Conservation (phyloP, 1,284 basidiomycete species). For the Tylopilus sp. region DNA sequence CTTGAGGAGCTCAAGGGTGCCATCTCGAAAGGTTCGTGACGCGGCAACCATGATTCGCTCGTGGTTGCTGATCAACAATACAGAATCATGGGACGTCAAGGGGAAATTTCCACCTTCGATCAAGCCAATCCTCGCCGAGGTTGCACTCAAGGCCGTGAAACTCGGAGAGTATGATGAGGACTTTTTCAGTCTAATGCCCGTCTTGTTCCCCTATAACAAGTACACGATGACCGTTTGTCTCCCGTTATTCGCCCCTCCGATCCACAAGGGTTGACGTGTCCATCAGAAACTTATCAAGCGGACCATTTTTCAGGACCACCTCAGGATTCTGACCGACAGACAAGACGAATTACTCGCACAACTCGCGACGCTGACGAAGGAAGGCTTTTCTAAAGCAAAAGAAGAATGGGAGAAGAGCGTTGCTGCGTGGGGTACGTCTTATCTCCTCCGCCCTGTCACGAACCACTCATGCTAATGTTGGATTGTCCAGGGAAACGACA, state of each 20-base stretch:
- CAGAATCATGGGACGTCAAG: conserved; percentile 69
- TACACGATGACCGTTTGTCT: conserved; percentile 74
- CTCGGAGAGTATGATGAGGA: conserved; percentile 87
- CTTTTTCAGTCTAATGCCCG: conserved; percentile 86
- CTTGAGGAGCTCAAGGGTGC: conserved; percentile 60
- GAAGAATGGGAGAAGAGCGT: conserved; percentile 71
- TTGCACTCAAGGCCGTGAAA: conserved; percentile 75
- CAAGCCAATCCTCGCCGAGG: conserved; percentile 66
- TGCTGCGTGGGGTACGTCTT: conserved; percentile 54
- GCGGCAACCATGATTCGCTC: background rate
- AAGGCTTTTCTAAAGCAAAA: conserved; percentile 61
- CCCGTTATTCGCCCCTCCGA: background rate
- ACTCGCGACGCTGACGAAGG: conserved; percentile 52
- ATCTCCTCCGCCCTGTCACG: background rate
- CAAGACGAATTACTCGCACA: conserved; percentile 61
- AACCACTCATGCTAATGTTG: conserved; percentile 4
- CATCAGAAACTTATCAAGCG: conserved; percentile 77
- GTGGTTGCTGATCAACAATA: background rate
- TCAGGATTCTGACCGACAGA: conserved; percentile 53
- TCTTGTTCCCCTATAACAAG: conserved; percentile 87
- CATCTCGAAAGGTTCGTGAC: conserved; percentile 49
- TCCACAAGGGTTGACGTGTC: conserved; percentile 8
- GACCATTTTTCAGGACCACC: conserved; percentile 67
- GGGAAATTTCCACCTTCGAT: conserved; percentile 84
- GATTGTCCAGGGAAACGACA: conserved; percentile 51